A percentile compares a stretch with the other conserved stretches of the same genome.
Evolutionary conservation across 2,329 filamentous ascomycete species (phyloP).

Genomic region (Trichophyton verrucosum): DNA sequence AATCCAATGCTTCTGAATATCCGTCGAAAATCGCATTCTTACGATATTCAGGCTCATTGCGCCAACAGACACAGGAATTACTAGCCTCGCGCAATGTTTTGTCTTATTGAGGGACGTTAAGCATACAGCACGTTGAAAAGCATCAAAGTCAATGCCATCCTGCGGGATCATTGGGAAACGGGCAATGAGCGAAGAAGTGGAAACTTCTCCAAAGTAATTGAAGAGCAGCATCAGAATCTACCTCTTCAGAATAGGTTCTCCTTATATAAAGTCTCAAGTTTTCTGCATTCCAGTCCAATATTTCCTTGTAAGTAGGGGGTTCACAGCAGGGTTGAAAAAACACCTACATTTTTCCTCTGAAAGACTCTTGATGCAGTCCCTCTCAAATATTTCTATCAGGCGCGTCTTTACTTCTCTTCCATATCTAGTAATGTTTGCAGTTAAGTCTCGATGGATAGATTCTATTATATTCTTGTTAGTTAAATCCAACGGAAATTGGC

Average conservation of each 20-base stretch:
- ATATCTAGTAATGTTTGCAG: neutral
- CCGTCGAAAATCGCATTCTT: neutral
- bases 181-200: neutral
- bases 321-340: neutral
- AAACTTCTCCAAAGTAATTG: neutral
- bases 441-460: neutral
- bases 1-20: neutral
- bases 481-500: neutral
- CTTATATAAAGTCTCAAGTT: neutral
- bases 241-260: neutral
- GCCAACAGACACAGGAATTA: neutral
- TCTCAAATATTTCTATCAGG: neutral
- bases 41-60: neutral
- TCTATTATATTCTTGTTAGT: neutral
- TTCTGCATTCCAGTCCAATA: neutral
- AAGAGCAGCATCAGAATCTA: neutral
- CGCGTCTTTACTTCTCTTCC: neutral
- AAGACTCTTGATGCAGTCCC: neutral
- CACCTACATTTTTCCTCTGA: neutral
- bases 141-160: neutral
- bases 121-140: neutral
- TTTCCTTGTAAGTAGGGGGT: neutral
- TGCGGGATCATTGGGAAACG: neutral
- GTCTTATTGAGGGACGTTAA: neutral
- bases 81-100: neutral